Base-by-base conservation (phyloP, 2,329 filamentous ascomycete species). In the Xylariaceae sp. region DNA sequence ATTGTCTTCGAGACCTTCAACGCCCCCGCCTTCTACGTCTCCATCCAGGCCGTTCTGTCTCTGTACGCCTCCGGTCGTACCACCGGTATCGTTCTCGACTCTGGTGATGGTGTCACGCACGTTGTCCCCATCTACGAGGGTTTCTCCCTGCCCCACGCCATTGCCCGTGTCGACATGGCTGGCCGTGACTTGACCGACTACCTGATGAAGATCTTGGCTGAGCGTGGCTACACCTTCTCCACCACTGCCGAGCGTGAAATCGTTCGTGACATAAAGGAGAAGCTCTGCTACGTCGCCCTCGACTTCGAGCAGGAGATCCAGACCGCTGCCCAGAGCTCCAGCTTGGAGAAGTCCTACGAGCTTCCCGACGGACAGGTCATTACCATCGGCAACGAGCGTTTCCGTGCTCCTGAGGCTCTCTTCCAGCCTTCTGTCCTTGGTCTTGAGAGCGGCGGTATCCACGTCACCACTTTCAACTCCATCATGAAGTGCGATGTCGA, bases 401-500 rank as follows among this genome's bases (percentile, higher is more conserved):
- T 99, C 92, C 92, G 94, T 79, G 92, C 92, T 74, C 94, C 94
- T 65, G 94, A 99, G 83, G 92, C 94, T 77, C 89, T 99, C 69
- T 99, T 99, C 91, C 90, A 96, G 83, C 94, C 94, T 71, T 94
- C 88, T 63, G 92, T 97, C 66, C 82, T 99, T 66, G 94, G 94
- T 86, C 91, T 96, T 70, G 94, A 99, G 81, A 90, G 86, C 75
- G 92, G 92, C 71, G 94, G 94, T 79, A 97, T 99, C 78, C 94
- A 97, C 81, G 91, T 96, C 73, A 97, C 92, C 73, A 97, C 94
- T 68, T 97, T 96, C 89, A 97, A 97, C 88, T 97, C 94, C 69
- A 96, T 99, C 87, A 97, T 97, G 90, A 99, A 99, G 89, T 97
- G 94, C 77, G 94, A 99, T 78, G 91, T 99, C 76, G 94, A 99